Evolutionary conservation across 768 basidiomycete genomes (phyloP).

Genomic region (Tricholoma furcatifolium): DNA sequence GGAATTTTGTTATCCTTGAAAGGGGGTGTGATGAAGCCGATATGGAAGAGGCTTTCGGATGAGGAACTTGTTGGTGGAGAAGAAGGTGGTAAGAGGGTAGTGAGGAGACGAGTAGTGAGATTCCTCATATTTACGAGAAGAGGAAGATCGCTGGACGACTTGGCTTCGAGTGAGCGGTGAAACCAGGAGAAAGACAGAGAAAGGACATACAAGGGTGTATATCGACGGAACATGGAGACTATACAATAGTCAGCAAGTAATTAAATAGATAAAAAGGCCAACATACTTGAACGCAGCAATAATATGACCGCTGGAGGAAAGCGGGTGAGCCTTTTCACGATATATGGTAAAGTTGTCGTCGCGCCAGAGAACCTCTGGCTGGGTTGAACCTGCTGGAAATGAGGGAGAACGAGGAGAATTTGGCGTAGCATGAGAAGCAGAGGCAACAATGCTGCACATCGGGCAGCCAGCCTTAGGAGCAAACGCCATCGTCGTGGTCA

Average conservation of each 20-base stretch:
- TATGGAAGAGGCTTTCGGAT: conserved; percentile 45
- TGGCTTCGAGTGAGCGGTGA: conserved; percentile 13
- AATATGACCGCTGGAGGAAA: conserved; percentile 72
- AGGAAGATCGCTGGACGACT: conserved; percentile 77
- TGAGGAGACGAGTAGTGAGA: conserved; percentile 55
- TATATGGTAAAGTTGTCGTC: conserved; percentile 79
- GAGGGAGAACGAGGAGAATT: conserved; percentile 45
- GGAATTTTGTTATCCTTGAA: conserved; percentile 79
- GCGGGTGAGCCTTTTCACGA: conserved; percentile 65
- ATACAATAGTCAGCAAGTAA: conserved; percentile 9
- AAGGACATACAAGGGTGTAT: conserved; percentile 60
- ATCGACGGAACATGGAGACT: conserved; percentile 80
- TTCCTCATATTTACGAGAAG: conserved; percentile 63
- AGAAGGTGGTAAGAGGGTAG: conserved; percentile 38
- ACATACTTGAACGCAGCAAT: conserved; percentile 76
- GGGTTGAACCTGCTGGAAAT: conserved; percentile 44
- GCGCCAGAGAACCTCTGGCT: conserved; percentile 67
- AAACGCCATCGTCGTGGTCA: conserved; percentile 48
- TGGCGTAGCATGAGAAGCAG: conserved; percentile 43
- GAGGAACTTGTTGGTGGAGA: conserved; percentile 36
- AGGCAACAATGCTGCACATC: conserved; percentile 70
- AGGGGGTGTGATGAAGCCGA: conserved; percentile 79
- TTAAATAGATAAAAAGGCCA: background rate
- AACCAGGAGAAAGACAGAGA: conserved; percentile 1
- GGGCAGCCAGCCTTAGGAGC: conserved; percentile 69